Evolutionary conservation across 176 grass and related monocot genomes (phyloP), one percentile per base, ranked within the genome.

Genomic region (Phoenix dactylifera): DNA sequence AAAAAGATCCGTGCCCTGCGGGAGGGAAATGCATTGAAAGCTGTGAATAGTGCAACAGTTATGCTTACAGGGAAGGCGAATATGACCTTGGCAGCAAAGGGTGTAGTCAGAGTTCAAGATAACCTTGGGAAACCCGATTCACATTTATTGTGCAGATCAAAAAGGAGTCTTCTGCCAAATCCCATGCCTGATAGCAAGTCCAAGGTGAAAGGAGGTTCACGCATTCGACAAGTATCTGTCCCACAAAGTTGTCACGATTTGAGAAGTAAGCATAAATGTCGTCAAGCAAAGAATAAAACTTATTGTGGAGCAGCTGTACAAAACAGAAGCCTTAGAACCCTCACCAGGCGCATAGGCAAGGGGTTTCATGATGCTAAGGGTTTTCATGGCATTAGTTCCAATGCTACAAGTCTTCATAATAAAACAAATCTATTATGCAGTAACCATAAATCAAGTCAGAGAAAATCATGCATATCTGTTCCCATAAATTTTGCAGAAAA

Each of bases 1-100:
- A 80, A 79, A 65, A 78, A 78, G 63, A 24, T 89, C 18, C 29
- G 53, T 59, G 74, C 71, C 67, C 63, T 89, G 62, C 49, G 67
- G 53, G 50, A 72, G 17, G 86, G 81, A 57, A 49, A 18, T 49
- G 78, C 81, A 58, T 58, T 89, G 35, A 85, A 81, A 82, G 86
- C 78, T 78, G 59, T 85, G 59, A 82, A 85, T 69, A 85, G 81
- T 79, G 65, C 62, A 52, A 69, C 74, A 57, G 72, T 49, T 53
- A 48, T 81, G 55, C 71, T 85, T 23, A 52, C 58, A 72, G 4
- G 0, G 23, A 62, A 20, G 3, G 59, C 75, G 55, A 26, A 22
- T 60, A 65, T 78, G 67, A 16, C 50, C 9, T 78, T 79, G 62
- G 48, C 35, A 57, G 29, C 50, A 44, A 75, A 29, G 54, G 69